Percentiles rank a stretch among this genome's conserved stretches.
These are phyloP conservation scores for Psilocybe subaeruginosa DNA, from an alignment of 768 basidiomycete species.

Conservation along the genomic window DNA sequence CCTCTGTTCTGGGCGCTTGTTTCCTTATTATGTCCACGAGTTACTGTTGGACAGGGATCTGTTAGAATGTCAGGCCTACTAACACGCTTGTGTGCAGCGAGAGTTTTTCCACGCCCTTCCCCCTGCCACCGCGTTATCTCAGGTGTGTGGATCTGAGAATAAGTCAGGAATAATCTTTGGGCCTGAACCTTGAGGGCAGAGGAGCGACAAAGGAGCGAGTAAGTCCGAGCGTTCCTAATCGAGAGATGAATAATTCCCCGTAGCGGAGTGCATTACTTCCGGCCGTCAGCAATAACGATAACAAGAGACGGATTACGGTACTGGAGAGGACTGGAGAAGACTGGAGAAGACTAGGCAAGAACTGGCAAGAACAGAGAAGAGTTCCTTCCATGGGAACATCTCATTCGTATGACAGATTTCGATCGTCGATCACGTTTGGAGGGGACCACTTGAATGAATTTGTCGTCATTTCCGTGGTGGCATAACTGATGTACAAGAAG, in stretches of 20 bases:
- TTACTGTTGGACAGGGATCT: constrained; percentile 1
- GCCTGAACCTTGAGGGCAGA: neutral
- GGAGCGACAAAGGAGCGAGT: neutral
- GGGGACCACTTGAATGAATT: neutral
- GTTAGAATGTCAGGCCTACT: neutral
- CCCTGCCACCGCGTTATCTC: constrained; percentile 15
- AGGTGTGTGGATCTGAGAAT: neutral
- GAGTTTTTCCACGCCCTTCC: constrained; percentile 8
- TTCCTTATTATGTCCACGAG: constrained; percentile 14
- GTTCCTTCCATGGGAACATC: no score
- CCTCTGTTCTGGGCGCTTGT: constrained; percentile 21
- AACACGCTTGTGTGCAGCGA: neutral
- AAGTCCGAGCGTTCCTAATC: neutral
- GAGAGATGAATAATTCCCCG: neutral
- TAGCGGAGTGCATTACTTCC: neutral
- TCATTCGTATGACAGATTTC: neutral
- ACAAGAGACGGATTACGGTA: neutral
- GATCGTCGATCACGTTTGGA: constrained; percentile 4
- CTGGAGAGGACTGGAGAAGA: neutral
- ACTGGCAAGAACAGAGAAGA: neutral
- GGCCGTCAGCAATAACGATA: neutral
- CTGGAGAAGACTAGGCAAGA: no score
- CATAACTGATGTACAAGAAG: constrained; percentile 7
- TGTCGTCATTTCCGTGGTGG: neutral
- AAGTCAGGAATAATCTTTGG: neutral